Percentiles rank a stretch among this genome's conserved stretches.
Conservation (phyloP, 2,329 filamentous ascomycete species). For the Cytospora chrysosperma region DNA sequence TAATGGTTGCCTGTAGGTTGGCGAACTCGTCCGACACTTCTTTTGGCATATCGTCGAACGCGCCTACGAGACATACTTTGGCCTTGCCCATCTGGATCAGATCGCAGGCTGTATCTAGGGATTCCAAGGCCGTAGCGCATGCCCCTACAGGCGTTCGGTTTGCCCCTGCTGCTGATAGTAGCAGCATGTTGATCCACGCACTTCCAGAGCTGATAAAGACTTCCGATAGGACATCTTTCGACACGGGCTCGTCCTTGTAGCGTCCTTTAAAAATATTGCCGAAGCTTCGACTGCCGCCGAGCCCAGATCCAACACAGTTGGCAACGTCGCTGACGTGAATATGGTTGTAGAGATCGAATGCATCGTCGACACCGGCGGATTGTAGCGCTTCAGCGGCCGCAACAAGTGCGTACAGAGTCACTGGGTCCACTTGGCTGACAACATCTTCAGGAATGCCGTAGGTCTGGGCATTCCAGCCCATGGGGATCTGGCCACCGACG, state of each 20-base stretch:
- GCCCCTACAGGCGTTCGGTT: conserved; percentile 39
- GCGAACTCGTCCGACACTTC: conserved; percentile 35
- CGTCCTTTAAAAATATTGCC: conserved; percentile 33
- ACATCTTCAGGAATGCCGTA: conserved; percentile 40
- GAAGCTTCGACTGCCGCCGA: conserved; percentile 33
- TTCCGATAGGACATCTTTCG: conserved; percentile 37
- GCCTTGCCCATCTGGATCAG: conserved; percentile 33
- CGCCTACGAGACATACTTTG: conserved; percentile 36
- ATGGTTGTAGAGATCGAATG: conserved; percentile 34
- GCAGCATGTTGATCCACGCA: conserved; percentile 44
- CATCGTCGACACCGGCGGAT: conserved; percentile 34
- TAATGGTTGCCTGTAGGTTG: conserved; percentile 38
- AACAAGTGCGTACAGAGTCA: conserved; percentile 35
- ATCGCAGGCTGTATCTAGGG: conserved; percentile 37
- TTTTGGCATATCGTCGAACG: conserved; percentile 35
- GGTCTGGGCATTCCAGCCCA: conserved; percentile 35
- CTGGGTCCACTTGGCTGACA: conserved; percentile 35
- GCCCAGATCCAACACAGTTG: conserved; percentile 35
- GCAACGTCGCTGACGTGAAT: conserved; percentile 38
- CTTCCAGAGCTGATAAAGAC: conserved; percentile 36
- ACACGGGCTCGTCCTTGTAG: conserved; percentile 33
- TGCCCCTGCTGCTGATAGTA: conserved; percentile 36
- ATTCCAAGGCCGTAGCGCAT: conserved; percentile 40
- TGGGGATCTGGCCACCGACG: conserved; percentile 37
- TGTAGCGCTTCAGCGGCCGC: conserved; percentile 35